A percentile compares a stretch with the other conserved stretches of the same genome.
Evolutionary conservation across 805 yeast species (phyloP).

Genomic region (Pichia membranifaciens): DNA sequence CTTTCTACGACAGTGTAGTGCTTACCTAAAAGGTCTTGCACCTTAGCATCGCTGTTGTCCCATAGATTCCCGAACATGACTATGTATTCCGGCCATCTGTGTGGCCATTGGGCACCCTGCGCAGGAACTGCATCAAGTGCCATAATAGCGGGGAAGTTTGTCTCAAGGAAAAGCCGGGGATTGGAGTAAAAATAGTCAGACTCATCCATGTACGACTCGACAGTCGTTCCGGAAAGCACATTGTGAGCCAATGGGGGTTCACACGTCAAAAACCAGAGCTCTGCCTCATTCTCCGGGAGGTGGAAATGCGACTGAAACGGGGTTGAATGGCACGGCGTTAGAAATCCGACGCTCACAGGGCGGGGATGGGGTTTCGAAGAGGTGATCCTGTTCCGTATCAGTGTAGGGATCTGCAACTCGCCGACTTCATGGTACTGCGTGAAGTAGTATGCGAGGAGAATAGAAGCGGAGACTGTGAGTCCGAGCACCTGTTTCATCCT

Average conservation of each 20-base stretch:
- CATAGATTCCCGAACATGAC: conserved; percentile 56
- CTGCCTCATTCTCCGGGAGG: conserved; percentile 35
- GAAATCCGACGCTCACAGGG: conserved; percentile 60
- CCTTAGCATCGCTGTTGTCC: conserved; percentile 2
- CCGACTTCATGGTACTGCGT: conserved; percentile 81
- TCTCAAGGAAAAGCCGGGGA: conserved; percentile 51
- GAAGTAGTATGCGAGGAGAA: conserved; percentile 30
- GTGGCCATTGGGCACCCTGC: conserved; percentile 22
- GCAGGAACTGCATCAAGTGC: neutral
- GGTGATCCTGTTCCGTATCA: neutral
- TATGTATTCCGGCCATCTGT: conserved; percentile 67
- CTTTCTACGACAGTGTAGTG: conserved; percentile 6
- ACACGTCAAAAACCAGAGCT: conserved; percentile 80
- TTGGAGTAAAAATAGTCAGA: conserved; percentile 77
- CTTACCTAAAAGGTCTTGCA: neutral
- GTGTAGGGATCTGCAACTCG: conserved; percentile 39
- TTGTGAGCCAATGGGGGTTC: conserved; percentile 73
- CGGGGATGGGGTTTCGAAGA: neutral
- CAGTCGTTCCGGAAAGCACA: neutral
- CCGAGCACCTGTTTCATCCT: conserved; percentile 10
- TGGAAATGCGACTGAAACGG: conserved; percentile 90
- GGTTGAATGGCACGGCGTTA: conserved; percentile 96
- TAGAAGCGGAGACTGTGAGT: conserved; percentile 13
- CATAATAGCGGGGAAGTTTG: conserved; percentile 40
- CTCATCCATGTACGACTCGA: conserved; percentile 62